phyloP scores from a whole-genome alignment of 768 basidiomycete species.

The Cystofilobasidium ferigula region DNA sequence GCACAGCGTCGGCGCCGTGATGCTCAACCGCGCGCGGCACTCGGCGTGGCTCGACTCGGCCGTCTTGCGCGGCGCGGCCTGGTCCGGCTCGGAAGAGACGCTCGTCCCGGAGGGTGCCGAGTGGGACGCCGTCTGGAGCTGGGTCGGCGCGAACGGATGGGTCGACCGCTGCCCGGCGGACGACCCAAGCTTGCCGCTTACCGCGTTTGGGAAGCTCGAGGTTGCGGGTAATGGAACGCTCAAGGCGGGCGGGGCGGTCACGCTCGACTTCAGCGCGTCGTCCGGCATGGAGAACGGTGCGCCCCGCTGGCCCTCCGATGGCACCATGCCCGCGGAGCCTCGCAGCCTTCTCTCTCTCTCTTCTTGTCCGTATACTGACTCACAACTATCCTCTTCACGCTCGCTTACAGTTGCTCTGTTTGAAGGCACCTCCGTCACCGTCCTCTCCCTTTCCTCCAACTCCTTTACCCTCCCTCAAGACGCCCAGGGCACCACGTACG shows the following conservation, averaged over 20 bases:
- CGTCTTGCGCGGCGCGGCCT: conserved; percentile 45
- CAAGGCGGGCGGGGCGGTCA: not conserved
- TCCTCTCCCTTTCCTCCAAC: not conserved
- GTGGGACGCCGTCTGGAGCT: conserved; percentile 39
- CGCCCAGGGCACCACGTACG: not conserved
- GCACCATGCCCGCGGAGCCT: not conserved
- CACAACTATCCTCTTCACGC: conserved; percentile 32
- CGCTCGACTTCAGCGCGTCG: not conserved
- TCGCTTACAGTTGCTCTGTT: conserved; percentile 12
- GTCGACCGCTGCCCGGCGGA: conserved; percentile 45
- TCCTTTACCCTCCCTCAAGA: not conserved
- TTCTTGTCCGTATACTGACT: too few relatives aligned
- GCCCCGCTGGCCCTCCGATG: not conserved
- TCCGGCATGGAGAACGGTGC: not conserved
- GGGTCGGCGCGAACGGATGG: conserved; percentile 38
- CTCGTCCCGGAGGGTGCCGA: conserved; percentile 42
- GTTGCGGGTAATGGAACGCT: conserved; percentile 32
- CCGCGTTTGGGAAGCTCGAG: conserved; percentile 36
- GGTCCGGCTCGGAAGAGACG: conserved; percentile 53
- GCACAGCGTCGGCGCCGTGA: conserved; percentile 44
- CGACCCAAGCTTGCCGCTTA: conserved; percentile 47
- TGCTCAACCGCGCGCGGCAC: conserved; percentile 54
- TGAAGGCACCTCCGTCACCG: not conserved
- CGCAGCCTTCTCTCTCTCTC: conserved; percentile 5
- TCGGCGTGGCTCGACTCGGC: conserved; percentile 51